Conservation (phyloP, 2,329 filamentous ascomycete genomes). For the Trematosphaeria pertusa region DNA sequence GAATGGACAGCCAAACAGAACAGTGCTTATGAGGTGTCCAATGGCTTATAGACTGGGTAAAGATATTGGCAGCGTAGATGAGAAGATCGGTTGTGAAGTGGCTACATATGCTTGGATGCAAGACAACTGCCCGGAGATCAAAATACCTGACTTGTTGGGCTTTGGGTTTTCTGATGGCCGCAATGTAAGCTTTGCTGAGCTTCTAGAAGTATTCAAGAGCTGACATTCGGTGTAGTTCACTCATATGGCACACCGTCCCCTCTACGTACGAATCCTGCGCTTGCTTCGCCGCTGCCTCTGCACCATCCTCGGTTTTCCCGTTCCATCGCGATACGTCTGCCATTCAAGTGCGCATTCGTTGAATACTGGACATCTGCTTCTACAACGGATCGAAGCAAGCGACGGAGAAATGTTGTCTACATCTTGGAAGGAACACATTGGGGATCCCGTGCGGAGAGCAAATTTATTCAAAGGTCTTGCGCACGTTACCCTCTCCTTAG, state of each 20-base stretch:
- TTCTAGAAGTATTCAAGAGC: too few species aligned
- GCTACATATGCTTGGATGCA: slow-evolving; percentile 6
- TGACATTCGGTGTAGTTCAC: too few species aligned
- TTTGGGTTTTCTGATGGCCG: slow-evolving; percentile 1
- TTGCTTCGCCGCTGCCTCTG: too few species aligned
- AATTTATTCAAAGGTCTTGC: slow-evolving; percentile 12
- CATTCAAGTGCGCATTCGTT: background rate
- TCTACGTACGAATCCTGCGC: too few species aligned
- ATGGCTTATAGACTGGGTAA: slow-evolving; percentile 2
- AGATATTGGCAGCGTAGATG: background rate
- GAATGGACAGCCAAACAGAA: background rate
- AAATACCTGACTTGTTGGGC: background rate
- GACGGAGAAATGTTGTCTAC: background rate
- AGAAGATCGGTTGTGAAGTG: slow-evolving; percentile 5
- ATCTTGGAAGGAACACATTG: too few species aligned
- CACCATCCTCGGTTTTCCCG: too few species aligned
- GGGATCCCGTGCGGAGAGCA: too few species aligned
- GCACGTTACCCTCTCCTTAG: slow-evolving; percentile 7
- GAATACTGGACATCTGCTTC: background rate
- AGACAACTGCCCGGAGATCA: slow-evolving; percentile 2
- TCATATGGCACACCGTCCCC: too few species aligned
- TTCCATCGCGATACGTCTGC: too few species aligned
- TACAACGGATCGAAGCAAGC: background rate
- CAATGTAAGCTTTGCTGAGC: too few species aligned
- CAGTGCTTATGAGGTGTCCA: background rate